Percentiles rank a stretch among this genome's conserved stretches.
These are phyloP conservation scores for Hymenoscyphus scutula DNA, from an alignment of 2,329 filamentous ascomycete genomes.

Conservation along the genomic window DNA sequence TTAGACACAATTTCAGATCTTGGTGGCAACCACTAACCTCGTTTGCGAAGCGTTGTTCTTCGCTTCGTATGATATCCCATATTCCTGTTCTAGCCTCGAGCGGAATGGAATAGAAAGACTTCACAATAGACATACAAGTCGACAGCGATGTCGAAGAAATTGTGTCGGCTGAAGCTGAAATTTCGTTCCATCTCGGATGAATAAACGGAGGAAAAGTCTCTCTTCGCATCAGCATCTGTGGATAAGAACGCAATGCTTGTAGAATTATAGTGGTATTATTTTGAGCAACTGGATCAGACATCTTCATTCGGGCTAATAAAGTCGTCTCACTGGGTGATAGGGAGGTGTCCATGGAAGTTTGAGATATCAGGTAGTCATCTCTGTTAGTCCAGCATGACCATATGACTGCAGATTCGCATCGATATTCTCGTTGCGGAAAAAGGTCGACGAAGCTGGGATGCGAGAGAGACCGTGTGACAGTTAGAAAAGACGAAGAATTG, in stretches of 20 bases:
- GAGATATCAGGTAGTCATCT: conserved; percentile 3
- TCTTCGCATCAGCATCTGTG: conserved; percentile 28
- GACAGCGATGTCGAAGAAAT: conserved; percentile 18
- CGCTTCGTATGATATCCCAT: conserved; percentile 23
- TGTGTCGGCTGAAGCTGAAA: too few species aligned
- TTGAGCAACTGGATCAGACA: conserved; percentile 15
- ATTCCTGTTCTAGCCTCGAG: conserved; percentile 23
- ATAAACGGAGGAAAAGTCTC: conserved; percentile 31
- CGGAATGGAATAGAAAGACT: conserved; percentile 26
- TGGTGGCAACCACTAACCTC: conserved; percentile 2
- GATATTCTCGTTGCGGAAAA: too few species aligned
- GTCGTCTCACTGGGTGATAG: neutral
- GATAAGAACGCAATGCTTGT: conserved; percentile 21
- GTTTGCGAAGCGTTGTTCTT: conserved; percentile 12
- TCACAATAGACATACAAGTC: conserved; percentile 30
- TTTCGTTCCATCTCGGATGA: conserved; percentile 18
- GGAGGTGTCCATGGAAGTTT: neutral
- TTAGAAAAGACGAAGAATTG: too few species aligned
- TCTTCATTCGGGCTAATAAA: conserved; percentile 27
- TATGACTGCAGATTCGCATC: neutral
- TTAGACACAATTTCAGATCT: neutral
- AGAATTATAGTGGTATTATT: conserved; percentile 16
- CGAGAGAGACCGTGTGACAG: too few species aligned
- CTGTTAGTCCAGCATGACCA: conserved; percentile 1
- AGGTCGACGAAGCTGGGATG: too few species aligned